phyloP scores from a whole-genome alignment of 164 flowering plant species.

The Vitis cinerea region DNA sequence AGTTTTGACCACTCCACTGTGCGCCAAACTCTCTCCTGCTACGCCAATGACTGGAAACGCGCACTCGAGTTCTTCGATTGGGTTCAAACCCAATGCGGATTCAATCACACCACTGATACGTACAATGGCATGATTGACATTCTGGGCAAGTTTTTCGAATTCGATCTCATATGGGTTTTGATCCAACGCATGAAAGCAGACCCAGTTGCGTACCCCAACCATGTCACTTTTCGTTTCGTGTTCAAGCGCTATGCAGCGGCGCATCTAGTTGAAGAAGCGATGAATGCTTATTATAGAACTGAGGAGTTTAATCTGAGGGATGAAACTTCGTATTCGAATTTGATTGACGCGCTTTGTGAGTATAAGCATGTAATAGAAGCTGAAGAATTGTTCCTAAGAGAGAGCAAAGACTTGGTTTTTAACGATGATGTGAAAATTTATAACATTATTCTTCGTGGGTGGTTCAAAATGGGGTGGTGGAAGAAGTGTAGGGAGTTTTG shows the following conservation, averaged over 20 bases:
- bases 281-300: constrained; percentile 35
- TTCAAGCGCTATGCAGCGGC: constrained; percentile 78
- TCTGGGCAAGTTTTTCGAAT: constrained; percentile 84
- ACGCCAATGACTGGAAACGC: constrained; percentile 68
- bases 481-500: constrained; percentile 82
- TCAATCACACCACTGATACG: constrained; percentile 58
- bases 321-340: constrained; percentile 52
- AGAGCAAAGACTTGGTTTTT: constrained; percentile 11
- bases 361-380: constrained; percentile 89
- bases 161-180: constrained; percentile 55
- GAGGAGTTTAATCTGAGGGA: constrained; percentile 67
- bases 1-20: constrained; percentile 37
- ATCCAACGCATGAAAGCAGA: constrained; percentile 41
- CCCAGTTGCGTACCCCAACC: constrained; percentile 39
- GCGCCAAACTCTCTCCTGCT: constrained; percentile 53
- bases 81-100: constrained; percentile 45
- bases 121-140: constrained; percentile 72
- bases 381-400: constrained; percentile 57
- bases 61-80: constrained; percentile 87
- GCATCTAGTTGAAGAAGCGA: constrained; percentile 67
- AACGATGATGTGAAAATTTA: constrained; percentile 45
- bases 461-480: constrained; percentile 87
- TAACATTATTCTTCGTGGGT: constrained; percentile 83
- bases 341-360: constrained; percentile 89
- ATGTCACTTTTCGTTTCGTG: constrained; percentile 69